Evolutionary conservation across 495 filamentous ascomycete genomes (phyloP), one percentile per base, ranked within the genome.

Genomic region (Podospora bellae-mahoneyi): DNA sequence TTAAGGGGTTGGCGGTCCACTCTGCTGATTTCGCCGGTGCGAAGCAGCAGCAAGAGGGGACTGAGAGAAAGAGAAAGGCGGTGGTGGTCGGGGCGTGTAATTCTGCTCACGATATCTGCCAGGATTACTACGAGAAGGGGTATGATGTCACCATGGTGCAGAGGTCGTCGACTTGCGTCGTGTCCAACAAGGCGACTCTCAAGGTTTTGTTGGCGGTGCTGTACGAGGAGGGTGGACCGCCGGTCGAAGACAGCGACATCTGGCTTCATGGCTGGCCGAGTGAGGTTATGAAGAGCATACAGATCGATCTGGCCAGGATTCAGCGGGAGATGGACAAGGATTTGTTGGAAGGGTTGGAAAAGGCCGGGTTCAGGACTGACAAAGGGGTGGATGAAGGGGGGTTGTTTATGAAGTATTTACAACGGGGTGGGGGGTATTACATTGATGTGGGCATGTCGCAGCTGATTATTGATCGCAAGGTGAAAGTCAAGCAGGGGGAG

Each of bases 61-160:
- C 27, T 2, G 34, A 79, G 0, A 75, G 76, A 23, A 86, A 85
- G 1, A 91, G 89, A 73, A 90, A 88, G 69, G 92, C 86, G 1
- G 78, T 95, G 20, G 86, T 96, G 0, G 84, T 96, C 6, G 92
- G 92, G 4, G 89, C 87, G 32, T 92, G 92, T 77, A 95, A 94
- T 74, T 93, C 90, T 2, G 87, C 83, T 13, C 88, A 94, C 71
- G 92, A 96, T 74, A 96, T 96, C 69, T 88, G 90, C 34, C 91
- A 94, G 74, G 89, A 94, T 71, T 94, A 84, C 73, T 88, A 87
- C 74, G 91, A 94, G 72, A 88, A 91, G 55, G 92, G 92, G 1
- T 90, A 91, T 70, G 83, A 90, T n/a, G 89, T 94, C n/a, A 94
- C 91, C 9, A 87, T 96, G 73, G 81, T 96, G 13, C 92, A 96